These are phyloP conservation scores for Kwoniella europaea DNA, from an alignment of 768 basidiomycete species.

Conservation along the genomic window DNA sequence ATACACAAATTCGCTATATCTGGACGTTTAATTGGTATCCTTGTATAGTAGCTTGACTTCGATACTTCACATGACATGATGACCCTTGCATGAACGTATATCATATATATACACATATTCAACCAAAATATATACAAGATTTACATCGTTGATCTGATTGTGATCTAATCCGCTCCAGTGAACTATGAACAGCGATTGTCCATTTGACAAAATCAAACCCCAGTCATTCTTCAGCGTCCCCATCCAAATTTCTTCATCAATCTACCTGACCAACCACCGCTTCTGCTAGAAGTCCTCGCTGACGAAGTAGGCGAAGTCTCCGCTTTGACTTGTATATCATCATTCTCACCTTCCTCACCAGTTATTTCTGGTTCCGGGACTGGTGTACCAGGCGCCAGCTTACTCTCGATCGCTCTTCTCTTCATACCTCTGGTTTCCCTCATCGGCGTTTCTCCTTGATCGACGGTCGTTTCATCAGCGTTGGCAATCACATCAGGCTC, in stretches of 20 bases:
- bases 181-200: background rate
- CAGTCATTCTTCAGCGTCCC: constrained; percentile 3
- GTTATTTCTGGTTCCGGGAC: background rate
- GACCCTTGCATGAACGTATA: constrained; percentile 3
- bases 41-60: constrained; percentile 3
- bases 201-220: background rate
- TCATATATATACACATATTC: background rate
- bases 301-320: constrained; percentile 7
- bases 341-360: constrained; percentile 67
- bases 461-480: background rate
- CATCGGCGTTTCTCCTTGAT: background rate
- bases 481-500: background rate
- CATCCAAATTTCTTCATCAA: constrained; percentile 17
- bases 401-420: constrained; percentile 27
- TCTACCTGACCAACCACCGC: constrained; percentile 9
- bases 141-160: background rate
- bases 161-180: background rate
- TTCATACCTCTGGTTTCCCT: constrained; percentile 31
- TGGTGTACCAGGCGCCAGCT: constrained; percentile 18
- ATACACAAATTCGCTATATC: background rate
- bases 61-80: background rate
- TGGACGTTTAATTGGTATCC: background rate
- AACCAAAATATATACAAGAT: background rate
- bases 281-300: background rate
- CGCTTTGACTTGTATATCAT: constrained; percentile 77